Evolutionary conservation across 2,329 filamentous ascomycete species (phyloP).

Genomic region (Cercospora berteroae): DNA sequence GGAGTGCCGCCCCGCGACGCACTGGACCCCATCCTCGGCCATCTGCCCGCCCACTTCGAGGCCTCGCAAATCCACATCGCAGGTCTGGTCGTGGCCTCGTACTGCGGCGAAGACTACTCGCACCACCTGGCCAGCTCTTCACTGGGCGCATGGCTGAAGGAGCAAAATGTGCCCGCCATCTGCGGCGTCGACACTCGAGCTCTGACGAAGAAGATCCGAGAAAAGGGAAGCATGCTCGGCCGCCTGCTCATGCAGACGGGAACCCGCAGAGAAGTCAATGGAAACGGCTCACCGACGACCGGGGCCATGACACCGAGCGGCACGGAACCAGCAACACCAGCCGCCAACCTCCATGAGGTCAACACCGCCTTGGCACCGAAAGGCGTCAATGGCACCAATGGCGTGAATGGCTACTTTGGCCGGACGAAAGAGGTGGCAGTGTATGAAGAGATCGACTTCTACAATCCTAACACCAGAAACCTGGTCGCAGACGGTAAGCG

Average conservation of each 20-base stretch:
- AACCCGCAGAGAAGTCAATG: conserved; percentile 40
- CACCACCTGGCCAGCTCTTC: conserved; percentile 91
- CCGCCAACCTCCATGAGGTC: conserved; percentile 34
- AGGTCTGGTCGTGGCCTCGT: conserved; percentile 84
- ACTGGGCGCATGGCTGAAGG: conserved; percentile 91
- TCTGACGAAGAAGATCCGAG: conserved; percentile 88
- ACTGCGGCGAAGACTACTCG: conserved; percentile 91
- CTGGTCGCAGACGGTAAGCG: conserved; percentile 86
- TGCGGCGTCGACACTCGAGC: conserved; percentile 92
- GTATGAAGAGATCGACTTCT: conserved; percentile 83
- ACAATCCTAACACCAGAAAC: conserved; percentile 88
- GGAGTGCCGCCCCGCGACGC: conserved; percentile 86
- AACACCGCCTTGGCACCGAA: conserved; percentile 26
- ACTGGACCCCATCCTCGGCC: conserved; percentile 78
- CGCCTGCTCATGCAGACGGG: conserved; percentile 74
- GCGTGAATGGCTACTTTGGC: conserved; percentile 35
- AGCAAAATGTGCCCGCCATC: conserved; percentile 89
- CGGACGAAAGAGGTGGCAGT: conserved; percentile 36
- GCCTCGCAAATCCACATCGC: conserved; percentile 89
- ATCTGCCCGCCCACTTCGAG: conserved; percentile 91
- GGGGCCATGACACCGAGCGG: conserved; percentile 32
- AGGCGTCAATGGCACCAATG: conserved; percentile 37
- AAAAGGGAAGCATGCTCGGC: conserved; percentile 95
- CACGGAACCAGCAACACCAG: conserved; percentile 42
- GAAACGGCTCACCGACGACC: conserved; percentile 24